These are phyloP conservation scores for Phytophthora ohioensis DNA, from an alignment of 352 stramenopile genomes.

Conservation along the genomic window DNA sequence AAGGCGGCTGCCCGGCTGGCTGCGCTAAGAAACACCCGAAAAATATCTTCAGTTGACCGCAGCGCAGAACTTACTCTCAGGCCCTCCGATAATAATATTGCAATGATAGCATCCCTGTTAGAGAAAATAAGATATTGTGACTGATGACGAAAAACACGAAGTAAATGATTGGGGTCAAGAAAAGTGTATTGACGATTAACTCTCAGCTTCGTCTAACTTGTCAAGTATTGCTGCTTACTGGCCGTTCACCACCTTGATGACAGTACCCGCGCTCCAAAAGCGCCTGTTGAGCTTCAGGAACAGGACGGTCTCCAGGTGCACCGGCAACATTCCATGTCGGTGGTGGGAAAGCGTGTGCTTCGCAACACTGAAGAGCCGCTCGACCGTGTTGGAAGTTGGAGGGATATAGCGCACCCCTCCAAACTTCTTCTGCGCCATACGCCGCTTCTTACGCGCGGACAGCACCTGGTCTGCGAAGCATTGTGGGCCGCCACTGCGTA, in stretches of 20 bases:
- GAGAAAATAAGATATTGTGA: no score
- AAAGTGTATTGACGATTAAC: no score
- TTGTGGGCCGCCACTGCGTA: background rate
- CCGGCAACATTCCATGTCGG: background rate
- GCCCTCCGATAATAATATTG: no score
- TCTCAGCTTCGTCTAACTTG: no score
- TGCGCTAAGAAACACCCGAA: no score
- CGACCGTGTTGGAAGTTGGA: conserved; percentile 8
- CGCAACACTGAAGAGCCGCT: conserved; percentile 1
- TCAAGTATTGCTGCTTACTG: no score
- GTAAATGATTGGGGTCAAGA: no score
- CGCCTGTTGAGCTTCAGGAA: conserved; percentile 11
- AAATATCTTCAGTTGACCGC: no score
- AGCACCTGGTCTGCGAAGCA: background rate
- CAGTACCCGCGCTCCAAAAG: conserved; percentile 4
- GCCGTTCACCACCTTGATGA: background rate
- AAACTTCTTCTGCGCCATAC: background rate
- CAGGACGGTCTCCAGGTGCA: conserved; percentile 7
- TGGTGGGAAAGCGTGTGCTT: background rate
- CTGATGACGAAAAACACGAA: no score
- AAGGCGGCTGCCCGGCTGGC: no score
- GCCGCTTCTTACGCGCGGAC: background rate
- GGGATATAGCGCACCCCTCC: background rate
- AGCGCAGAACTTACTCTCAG: no score
- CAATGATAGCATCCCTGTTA: no score